A percentile compares a stretch with the other conserved stretches of the same genome.
phyloP scores from a whole-genome alignment of 169 alveolate species.

The Plasmodium vivax region DNA sequence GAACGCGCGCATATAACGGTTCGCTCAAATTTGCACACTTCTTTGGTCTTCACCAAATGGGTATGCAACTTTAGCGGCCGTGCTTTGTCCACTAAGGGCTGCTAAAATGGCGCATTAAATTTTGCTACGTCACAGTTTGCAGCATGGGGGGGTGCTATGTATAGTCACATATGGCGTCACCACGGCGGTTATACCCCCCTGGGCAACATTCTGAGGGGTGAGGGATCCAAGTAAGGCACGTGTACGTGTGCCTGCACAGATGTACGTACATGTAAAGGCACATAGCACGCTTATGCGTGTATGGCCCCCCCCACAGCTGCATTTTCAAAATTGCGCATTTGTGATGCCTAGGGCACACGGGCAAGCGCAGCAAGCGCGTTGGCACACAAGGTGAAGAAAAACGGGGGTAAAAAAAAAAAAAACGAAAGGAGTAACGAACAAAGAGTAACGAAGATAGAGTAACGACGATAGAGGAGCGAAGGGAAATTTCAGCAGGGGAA shows the following conservation, averaged over 20 bases:
- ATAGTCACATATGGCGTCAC: neutral
- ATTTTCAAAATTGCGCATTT: neutral
- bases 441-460: neutral
- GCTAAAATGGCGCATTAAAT: neutral
- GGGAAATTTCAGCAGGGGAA: no score
- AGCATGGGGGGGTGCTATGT: neutral
- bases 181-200: neutral
- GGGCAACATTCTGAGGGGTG: neutral
- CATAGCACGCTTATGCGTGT: neutral
- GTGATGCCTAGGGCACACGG: neutral
- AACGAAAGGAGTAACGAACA: neutral
- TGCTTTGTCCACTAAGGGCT: neutral
- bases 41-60: constrained; percentile 1
- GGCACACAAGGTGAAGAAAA: neutral
- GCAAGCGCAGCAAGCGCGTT: neutral
- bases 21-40: neutral
- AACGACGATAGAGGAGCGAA: neutral
- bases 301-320: neutral
- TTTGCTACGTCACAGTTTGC: neutral
- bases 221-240: neutral
- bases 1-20: neutral
- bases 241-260: neutral
- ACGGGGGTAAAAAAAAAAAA: neutral
- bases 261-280: neutral
- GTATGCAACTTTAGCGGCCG: neutral